Conservation (phyloP, 2,329 filamentous ascomycete species). For the Aspergillus nomiae region DNA sequence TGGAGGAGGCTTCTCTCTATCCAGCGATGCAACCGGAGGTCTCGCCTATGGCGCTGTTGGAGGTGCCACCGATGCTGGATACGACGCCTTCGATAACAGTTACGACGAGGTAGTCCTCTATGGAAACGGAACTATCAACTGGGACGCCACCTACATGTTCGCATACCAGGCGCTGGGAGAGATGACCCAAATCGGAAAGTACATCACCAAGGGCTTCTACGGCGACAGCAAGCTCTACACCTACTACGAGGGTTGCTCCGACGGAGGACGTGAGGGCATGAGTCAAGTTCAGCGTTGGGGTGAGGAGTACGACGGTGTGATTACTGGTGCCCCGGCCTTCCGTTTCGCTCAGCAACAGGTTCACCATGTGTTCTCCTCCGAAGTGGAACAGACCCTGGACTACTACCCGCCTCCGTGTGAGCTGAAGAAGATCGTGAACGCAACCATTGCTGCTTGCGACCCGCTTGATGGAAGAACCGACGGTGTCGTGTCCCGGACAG, state of each 20-base stretch:
- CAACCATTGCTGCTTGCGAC: conserved; percentile 58
- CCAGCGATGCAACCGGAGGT: conserved; percentile 41
- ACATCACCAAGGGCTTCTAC: conserved; percentile 48
- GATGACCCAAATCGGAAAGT: conserved; percentile 52
- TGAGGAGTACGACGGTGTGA: conserved; percentile 51
- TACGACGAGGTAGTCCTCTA: conserved; percentile 43
- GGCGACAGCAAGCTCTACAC: conserved; percentile 35
- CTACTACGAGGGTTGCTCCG: conserved; percentile 59
- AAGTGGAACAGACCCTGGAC: conserved; percentile 42
- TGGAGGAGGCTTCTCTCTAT: conserved; percentile 49
- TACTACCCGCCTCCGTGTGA: conserved; percentile 46
- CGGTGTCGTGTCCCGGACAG: conserved; percentile 54
- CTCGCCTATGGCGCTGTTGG: conserved; percentile 45
- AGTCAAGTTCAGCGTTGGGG: conserved; percentile 54
- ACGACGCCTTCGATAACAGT: conserved; percentile 44
- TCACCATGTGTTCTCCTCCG: conserved; percentile 42
- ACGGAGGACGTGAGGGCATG: conserved; percentile 57
- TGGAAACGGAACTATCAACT: conserved; percentile 51
- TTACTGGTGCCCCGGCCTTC: conserved; percentile 52
- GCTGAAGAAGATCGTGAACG: conserved; percentile 47
- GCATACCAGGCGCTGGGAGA: conserved; percentile 55
- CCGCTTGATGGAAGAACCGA: conserved; percentile 57
- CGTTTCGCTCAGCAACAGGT: conserved; percentile 48
- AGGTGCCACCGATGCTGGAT: conserved; percentile 49
- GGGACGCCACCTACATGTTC: conserved; percentile 37